These are phyloP conservation scores for Extremus antarcticus DNA, from an alignment of 495 filamentous ascomycete genomes.

Conservation along the genomic window DNA sequence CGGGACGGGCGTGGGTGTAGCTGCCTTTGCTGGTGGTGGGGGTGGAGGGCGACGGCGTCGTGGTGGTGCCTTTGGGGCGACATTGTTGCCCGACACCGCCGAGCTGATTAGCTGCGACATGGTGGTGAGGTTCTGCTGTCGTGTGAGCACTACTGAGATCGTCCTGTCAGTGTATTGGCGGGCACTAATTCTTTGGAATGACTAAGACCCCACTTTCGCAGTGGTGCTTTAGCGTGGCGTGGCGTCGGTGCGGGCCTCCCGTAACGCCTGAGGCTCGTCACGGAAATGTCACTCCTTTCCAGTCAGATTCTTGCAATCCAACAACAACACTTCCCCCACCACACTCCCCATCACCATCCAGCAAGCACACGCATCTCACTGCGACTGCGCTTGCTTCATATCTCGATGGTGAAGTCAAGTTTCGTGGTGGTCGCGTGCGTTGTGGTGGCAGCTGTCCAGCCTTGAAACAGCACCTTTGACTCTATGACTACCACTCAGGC, in stretches of 20 bases:
- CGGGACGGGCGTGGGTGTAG: constrained; percentile 21
- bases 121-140: not conserved
- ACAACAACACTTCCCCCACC: not conserved
- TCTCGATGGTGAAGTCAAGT: not conserved
- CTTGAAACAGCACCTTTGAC: not conserved
- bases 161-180: too few relatives aligned
- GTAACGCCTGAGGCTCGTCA: not conserved
- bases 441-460: not conserved
- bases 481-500: constrained; percentile 72
- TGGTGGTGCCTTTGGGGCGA: constrained; percentile 25
- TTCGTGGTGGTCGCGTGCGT: not conserved
- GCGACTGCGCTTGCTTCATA: not conserved
- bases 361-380: not conserved
- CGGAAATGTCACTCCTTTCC: not conserved
- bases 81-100: constrained; percentile 23
- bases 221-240: too few relatives aligned
- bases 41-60: constrained; percentile 23
- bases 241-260: not conserved
- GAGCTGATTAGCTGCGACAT: constrained; percentile 18
- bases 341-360: not conserved
- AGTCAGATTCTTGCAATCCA: not conserved
- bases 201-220: too few relatives aligned
- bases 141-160: too few relatives aligned
- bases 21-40: constrained; percentile 16
- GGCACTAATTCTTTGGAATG: too few relatives aligned